phyloP scores from a whole-genome alignment of 1,139 yeast species.

The Yamadazyma triangularis region DNA sequence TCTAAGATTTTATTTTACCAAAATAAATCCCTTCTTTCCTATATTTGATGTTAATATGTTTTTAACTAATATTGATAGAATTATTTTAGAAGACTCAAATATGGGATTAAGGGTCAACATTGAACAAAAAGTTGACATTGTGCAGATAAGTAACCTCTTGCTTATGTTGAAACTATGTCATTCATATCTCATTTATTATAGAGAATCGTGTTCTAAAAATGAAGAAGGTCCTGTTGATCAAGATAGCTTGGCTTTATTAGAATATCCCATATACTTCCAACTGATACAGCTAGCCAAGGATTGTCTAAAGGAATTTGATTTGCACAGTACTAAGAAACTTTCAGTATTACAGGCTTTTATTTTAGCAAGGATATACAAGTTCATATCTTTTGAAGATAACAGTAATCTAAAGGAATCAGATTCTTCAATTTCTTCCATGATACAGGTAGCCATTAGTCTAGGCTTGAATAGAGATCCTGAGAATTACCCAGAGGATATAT shows the following conservation, averaged over 20 bases:
- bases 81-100: conserved; percentile 8
- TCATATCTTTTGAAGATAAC: conserved; percentile 28
- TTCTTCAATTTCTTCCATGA: conserved; percentile 14
- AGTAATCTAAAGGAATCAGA: conserved; percentile 27
- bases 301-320: conserved; percentile 33
- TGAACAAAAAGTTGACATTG: conserved; percentile 22
- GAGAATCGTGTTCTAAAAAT: neutral
- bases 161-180: conserved; percentile 24
- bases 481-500: conserved; percentile 29
- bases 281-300: conserved; percentile 25
- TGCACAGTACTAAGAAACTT: conserved; percentile 37
- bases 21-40: conserved; percentile 44
- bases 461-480: conserved; percentile 55
- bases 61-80: conserved; percentile 15
- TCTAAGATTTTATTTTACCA: conserved; percentile 28
- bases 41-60: conserved; percentile 48
- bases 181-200: conserved; percentile 15
- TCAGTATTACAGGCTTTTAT: conserved; percentile 45
- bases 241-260: conserved; percentile 9
- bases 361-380: conserved; percentile 23
- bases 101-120: conserved; percentile 16
- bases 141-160: conserved; percentile 21
- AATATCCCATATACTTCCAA: conserved; percentile 27
- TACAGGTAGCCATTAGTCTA: conserved; percentile 45
- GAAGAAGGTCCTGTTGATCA: conserved; percentile 3